Evolutionary conservation across 306 rosid species (phyloP).

Genomic region (Leucaena leucocephala): DNA sequence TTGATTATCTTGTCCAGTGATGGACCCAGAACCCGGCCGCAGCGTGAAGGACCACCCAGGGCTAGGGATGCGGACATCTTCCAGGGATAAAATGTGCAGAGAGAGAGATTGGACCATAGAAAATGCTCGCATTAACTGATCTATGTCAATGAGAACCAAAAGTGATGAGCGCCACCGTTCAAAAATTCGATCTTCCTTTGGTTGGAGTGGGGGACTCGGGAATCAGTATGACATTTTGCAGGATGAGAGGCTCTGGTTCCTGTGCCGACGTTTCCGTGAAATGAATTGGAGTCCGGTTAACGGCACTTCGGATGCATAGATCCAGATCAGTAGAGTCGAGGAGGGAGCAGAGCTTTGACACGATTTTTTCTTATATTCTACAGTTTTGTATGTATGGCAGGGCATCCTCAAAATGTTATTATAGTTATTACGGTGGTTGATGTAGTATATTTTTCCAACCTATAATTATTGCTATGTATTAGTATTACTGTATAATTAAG

Average conservation of each 20-base stretch:
- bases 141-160: background rate
- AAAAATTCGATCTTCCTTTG: constrained; percentile 24
- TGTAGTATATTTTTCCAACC: too few relatives aligned
- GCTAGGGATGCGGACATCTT: constrained; percentile 88
- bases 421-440: too few relatives aligned
- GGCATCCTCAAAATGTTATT: too few relatives aligned
- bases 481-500: too few relatives aligned
- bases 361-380: background rate
- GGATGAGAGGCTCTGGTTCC: constrained; percentile 36
- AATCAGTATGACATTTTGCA: constrained; percentile 30
- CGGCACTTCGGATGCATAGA: background rate
- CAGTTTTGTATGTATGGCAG: too few relatives aligned
- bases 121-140: constrained; percentile 35
- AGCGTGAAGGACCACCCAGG: constrained; percentile 86
- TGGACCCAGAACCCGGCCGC: constrained; percentile 89
- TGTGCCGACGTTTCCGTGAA: constrained; percentile 34
- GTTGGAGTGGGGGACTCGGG: constrained; percentile 7
- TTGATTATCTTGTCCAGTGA: constrained; percentile 92
- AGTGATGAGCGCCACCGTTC: constrained; percentile 15
- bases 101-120: constrained; percentile 33
- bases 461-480: too few relatives aligned
- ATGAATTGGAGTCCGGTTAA: background rate
- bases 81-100: background rate
- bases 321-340: background rate
- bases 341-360: background rate